These are phyloP conservation scores for Pseudocercospora macadamiae DNA, from an alignment of 2,329 filamentous ascomycete genomes.

Conservation along the genomic window DNA sequence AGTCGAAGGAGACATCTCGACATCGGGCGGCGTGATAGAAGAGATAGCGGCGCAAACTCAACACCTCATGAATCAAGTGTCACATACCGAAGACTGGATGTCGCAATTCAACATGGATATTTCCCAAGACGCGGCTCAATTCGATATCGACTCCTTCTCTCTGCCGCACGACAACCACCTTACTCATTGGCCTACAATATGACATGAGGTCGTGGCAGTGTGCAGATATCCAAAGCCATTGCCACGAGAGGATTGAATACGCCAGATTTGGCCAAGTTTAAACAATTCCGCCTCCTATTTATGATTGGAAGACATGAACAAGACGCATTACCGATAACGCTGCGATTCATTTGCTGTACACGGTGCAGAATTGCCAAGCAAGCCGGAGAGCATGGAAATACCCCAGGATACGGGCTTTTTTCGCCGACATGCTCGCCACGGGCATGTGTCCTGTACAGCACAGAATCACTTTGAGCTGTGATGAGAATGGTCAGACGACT, in stretches of 20 bases:
- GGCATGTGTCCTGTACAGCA: no score
- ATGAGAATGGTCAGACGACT: no score
- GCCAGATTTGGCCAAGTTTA: no score
- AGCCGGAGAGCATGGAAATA: no score
- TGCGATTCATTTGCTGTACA: no score
- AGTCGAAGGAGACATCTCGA: constrained; percentile 12
- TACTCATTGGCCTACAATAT: constrained; percentile 13
- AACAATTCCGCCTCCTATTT: background rate
- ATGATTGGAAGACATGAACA: background rate
- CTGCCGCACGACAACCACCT: constrained; percentile 15
- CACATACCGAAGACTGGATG: constrained; percentile 22
- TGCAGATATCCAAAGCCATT: background rate
- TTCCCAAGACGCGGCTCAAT: constrained; percentile 12
- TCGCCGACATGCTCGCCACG: no score
- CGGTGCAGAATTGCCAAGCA: no score
- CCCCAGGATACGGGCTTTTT: no score
- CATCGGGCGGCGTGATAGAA: background rate
- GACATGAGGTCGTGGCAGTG: constrained; percentile 10
- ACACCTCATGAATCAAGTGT: constrained; percentile 3
- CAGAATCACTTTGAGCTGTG: no score
- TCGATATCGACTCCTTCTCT: constrained; percentile 14
- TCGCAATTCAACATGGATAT: constrained; percentile 17
- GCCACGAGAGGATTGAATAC: constrained; percentile 1
- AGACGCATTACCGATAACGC: background rate
- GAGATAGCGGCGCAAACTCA: constrained; percentile 1